Evolutionary conservation across 2,329 filamentous ascomycete genomes (phyloP), one percentile per base, ranked within the genome.

Genomic region (Colletotrichum destructivum): DNA sequence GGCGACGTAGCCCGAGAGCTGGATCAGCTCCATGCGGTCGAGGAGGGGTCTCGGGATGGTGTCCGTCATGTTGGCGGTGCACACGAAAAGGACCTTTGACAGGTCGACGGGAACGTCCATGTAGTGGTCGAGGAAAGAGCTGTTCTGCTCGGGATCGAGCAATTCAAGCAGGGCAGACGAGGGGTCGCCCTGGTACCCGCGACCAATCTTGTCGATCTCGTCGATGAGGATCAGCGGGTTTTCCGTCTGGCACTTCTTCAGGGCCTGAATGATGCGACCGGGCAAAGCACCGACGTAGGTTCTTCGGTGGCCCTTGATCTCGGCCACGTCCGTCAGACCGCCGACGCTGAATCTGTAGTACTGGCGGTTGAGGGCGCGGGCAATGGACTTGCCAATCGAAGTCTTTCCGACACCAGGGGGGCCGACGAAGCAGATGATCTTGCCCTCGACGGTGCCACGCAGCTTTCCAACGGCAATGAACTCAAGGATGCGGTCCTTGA

Each of bases 281-380:
- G 96, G 96, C 46, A 99, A 86, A 35, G 96, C 96, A 74, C 97
- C 96, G 64, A 99, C 96, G 77, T 99, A 99, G 3, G 96, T 99
- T 77, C 96, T 90, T 77, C 96, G 90, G 81, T 99, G 96, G 62
- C 96, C 96, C 86, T 99, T 99, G 87, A 99, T 98, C 81, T 99
- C 96, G 21, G 96, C 96, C 74, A 99, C 97, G 82, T 99, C 96
- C 4, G 96, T 97, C 75, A 99, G 88, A 76, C 96, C 96, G 79
- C 96, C 96, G 11, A 99, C 96, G 79, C 95, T 98, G 87, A 99
- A 99, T 76, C 96, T 91, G 86, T 99, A 99, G 85, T 99, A 99
- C 79, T 99, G 92, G 71, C 97, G 89, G 83, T 98, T 98, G 69
- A 99, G 86, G 38, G 96, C 97, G 66, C 96, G 90, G 18, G 96